Conservation (phyloP, 495 filamentous ascomycete genomes). For the Neurospora cerealis region DNA sequence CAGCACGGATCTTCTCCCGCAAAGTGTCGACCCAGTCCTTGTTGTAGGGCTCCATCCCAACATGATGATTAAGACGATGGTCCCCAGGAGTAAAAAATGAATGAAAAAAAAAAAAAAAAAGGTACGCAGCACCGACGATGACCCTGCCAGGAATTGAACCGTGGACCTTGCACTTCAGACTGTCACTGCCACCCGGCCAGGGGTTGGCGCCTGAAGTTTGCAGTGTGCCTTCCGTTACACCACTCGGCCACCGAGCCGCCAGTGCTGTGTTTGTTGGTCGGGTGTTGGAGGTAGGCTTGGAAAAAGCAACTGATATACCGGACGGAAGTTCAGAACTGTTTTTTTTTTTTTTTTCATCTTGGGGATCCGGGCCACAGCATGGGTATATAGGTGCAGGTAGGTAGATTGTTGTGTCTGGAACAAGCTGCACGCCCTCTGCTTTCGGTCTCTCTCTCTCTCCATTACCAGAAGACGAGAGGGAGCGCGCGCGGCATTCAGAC, state of each 20-base stretch:
- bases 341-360: no score
- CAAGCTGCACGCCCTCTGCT: no score
- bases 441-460: no score
- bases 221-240: neutral
- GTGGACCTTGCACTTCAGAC: neutral
- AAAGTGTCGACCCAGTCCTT: neutral
- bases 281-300: neutral
- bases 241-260: neutral
- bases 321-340: neutral
- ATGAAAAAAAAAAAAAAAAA: no score
- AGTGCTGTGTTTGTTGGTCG: neutral
- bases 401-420: no score
- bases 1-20: neutral
- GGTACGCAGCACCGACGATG: neutral
- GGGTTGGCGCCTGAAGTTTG: neutral
- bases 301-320: neutral
- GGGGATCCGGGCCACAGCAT: no score
- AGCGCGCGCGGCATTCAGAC: no score
- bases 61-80: no score
- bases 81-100: no score
- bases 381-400: no score
- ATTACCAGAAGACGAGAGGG: no score
- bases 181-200: neutral
- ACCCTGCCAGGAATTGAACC: neutral
- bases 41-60: neutral